Conservation (phyloP, 108 stramenopile genomes). For the Nannochloropsis gaditana region DNA sequence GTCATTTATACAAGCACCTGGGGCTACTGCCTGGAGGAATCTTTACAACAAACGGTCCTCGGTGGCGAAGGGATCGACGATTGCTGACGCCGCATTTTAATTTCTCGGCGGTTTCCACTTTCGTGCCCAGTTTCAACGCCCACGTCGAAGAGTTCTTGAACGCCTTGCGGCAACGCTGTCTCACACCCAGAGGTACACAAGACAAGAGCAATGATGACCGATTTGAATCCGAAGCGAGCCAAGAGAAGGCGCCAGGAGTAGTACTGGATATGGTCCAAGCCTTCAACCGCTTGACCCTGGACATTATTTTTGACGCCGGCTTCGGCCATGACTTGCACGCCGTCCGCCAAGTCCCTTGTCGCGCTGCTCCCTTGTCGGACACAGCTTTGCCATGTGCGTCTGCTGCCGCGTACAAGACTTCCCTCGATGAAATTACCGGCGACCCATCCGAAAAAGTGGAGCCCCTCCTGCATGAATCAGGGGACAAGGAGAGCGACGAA, state of each 20-base stretch:
- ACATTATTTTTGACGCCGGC: slow-evolving; percentile 20
- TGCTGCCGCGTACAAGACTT: neutral
- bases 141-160: neutral
- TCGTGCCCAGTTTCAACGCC: neutral
- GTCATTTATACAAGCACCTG: neutral
- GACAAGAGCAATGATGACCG: neutral
- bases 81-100: neutral
- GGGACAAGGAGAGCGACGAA: neutral
- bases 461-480: neutral
- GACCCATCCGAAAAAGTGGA: neutral
- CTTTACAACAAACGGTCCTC: neutral
- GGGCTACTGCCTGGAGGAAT: neutral
- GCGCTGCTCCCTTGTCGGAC: neutral
- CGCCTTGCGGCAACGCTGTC: neutral
- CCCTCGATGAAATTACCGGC: neutral
- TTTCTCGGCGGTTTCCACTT: neutral
- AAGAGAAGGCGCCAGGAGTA: neutral
- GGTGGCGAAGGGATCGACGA: neutral
- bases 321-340: slow-evolving; percentile 14
- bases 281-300: neutral
- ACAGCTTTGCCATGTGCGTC: neutral
- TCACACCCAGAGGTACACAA: neutral
- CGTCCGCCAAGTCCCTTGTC: neutral
- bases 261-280: neutral
- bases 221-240: neutral